These are phyloP conservation scores for Trypanosomatidae sp. DNA, from an alignment of 208 protist genomes.

Conservation along the genomic window DNA sequence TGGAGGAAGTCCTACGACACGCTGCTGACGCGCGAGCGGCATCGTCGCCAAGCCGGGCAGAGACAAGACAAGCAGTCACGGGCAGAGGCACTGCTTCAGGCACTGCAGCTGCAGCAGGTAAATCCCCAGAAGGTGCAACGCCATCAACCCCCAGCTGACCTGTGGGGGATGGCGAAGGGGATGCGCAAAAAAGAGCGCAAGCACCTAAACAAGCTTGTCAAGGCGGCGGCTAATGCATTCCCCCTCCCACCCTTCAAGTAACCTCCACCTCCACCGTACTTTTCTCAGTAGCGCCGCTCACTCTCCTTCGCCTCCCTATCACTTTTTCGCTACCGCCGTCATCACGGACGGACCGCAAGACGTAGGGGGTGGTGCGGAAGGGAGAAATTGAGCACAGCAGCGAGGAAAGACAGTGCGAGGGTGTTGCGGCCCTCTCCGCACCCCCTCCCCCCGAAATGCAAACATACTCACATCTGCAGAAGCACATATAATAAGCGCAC, in stretches of 20 bases:
- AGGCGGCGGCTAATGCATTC: slow-evolving; percentile 3
- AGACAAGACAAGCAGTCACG: slow-evolving; percentile 3
- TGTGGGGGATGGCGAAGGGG: slow-evolving; percentile 1
- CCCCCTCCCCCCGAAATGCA: neutral
- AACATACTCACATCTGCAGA: neutral
- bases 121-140: neutral
- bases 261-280: neutral
- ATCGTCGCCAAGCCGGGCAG: neutral
- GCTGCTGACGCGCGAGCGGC: slow-evolving; percentile 5
- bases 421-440: neutral
- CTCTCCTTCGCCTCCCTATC: neutral
- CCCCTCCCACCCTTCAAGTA: slow-evolving; percentile 1
- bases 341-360: neutral
- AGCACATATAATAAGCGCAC: neutral
- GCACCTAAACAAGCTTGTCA: slow-evolving; percentile 11
- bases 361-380: neutral
- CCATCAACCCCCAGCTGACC: neutral
- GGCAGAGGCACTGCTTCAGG: slow-evolving; percentile 1
- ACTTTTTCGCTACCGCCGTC: neutral
- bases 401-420: neutral
- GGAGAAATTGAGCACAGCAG: neutral
- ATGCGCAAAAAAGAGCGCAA: slow-evolving; percentile 2
- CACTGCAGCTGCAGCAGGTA: neutral
- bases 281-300: neutral
- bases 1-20: slow-evolving; percentile 12